These are phyloP conservation scores for Pseudovirgaria hyperparasitica DNA, from an alignment of 2,329 filamentous ascomycete genomes.

Conservation along the genomic window DNA sequence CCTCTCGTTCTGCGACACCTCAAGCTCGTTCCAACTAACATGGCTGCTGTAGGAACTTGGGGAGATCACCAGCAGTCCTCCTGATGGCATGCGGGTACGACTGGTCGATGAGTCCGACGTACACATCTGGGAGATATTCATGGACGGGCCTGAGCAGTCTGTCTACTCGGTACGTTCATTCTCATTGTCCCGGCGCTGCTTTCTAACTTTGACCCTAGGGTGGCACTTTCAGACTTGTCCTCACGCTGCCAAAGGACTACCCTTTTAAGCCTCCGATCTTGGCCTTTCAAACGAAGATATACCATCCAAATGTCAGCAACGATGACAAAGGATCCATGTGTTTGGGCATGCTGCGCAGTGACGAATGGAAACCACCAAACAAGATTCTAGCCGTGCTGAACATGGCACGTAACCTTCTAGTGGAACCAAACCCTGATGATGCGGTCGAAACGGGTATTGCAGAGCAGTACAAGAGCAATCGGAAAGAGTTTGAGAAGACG, in stretches of 20 bases:
- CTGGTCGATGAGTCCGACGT: slow-evolving; percentile 52
- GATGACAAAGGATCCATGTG: slow-evolving; percentile 78
- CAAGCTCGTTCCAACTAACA: too few species aligned
- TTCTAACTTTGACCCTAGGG: slow-evolving; percentile 31
- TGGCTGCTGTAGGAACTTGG: slow-evolving; percentile 42
- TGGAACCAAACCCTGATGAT: slow-evolving; percentile 78
- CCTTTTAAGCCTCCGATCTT: slow-evolving; percentile 79
- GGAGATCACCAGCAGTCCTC: slow-evolving; percentile 44
- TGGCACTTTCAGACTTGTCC: slow-evolving; percentile 60
- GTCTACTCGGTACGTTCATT: slow-evolving; percentile 46
- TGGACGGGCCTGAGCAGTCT: slow-evolving; percentile 53
- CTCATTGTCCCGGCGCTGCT: slow-evolving; percentile 1
- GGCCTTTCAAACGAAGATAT: slow-evolving; percentile 78
- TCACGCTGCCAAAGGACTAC: slow-evolving; percentile 67
- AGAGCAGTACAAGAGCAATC: slow-evolving; percentile 64
- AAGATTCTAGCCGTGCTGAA: slow-evolving; percentile 64
- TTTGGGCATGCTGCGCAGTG: slow-evolving; percentile 66
- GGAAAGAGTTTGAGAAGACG: slow-evolving; percentile 57
- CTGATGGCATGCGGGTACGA: slow-evolving; percentile 42
- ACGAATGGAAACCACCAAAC: slow-evolving; percentile 85
- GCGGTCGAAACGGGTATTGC: slow-evolving; percentile 79
- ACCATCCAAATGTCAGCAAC: slow-evolving; percentile 90
- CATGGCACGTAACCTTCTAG: slow-evolving; percentile 60
- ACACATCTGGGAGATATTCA: slow-evolving; percentile 53
- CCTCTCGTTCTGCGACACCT: too few species aligned